Conservation (phyloP, 805 yeast species). For the Brettanomyces sp. region DNA sequence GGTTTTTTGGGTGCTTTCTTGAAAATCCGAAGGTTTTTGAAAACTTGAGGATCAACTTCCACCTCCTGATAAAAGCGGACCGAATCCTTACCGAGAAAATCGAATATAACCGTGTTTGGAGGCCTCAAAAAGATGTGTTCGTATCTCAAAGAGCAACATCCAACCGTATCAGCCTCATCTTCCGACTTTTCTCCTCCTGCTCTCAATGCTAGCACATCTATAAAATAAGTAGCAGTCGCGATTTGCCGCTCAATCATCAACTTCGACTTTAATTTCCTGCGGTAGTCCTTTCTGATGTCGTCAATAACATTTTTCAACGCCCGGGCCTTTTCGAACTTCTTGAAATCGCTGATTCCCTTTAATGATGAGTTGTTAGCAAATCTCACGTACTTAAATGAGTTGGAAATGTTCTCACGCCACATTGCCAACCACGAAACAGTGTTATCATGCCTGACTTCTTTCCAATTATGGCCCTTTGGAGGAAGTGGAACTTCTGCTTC, state of each 20-base stretch:
- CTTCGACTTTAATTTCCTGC: slow-evolving; percentile 55
- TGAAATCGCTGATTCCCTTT: slow-evolving; percentile 84
- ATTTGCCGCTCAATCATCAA: slow-evolving; percentile 82
- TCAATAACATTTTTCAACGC: slow-evolving; percentile 68
- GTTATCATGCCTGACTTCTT: slow-evolving; percentile 77
- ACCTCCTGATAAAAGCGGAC: slow-evolving; percentile 88
- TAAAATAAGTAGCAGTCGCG: slow-evolving; percentile 88
- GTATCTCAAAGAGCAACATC: slow-evolving; percentile 87
- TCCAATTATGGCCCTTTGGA: slow-evolving; percentile 88
- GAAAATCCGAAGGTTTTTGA: slow-evolving; percentile 78
- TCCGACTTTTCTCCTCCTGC: slow-evolving; percentile 98
- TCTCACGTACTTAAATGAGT: slow-evolving; percentile 77
- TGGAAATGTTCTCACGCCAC: slow-evolving; percentile 92
- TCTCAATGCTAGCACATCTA: slow-evolving; percentile 89
- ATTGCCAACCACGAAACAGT: slow-evolving; percentile 93
- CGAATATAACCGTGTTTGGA: slow-evolving; percentile 79
- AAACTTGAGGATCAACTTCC: slow-evolving; percentile 84
- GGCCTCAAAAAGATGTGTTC: slow-evolving; percentile 85
- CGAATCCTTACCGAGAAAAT: slow-evolving; percentile 92
- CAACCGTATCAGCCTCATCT: slow-evolving; percentile 97
- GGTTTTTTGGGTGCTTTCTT: slow-evolving; percentile 83
- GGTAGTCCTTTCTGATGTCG: slow-evolving; percentile 67
- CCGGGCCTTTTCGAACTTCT: slow-evolving; percentile 90
- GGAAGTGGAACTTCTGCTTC: slow-evolving; percentile 69
- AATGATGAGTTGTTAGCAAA: slow-evolving; percentile 85